Percentiles rank a stretch among this genome's conserved stretches.
Conservation (phyloP, 1,284 basidiomycete species). For the Cryptococcus hybrid region DNA sequence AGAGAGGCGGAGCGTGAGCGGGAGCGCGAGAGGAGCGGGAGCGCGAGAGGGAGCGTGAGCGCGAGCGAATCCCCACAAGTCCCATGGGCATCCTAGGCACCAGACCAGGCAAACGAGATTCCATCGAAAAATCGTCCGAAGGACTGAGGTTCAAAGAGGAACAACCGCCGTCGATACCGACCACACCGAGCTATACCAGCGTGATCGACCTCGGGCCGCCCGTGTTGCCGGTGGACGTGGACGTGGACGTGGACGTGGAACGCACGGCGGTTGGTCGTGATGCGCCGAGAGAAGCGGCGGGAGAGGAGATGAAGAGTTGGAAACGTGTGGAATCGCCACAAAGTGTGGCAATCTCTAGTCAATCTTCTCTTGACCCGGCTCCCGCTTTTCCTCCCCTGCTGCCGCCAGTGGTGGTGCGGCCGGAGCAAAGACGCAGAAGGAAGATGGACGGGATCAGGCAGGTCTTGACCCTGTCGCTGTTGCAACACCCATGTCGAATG, state of each 20-base stretch:
- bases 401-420: background rate
- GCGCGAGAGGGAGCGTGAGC: background rate
- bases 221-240: background rate
- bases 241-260: too few species aligned
- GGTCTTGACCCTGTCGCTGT: too few species aligned
- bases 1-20: slow-evolving; percentile 18
- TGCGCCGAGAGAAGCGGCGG: too few species aligned
- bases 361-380: background rate
- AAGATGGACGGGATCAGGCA: too few species aligned
- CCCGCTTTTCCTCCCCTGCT: background rate
- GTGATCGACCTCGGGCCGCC: slow-evolving; percentile 21
- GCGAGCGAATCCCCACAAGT: too few species aligned
- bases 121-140: too few species aligned
- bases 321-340: slow-evolving; percentile 7
- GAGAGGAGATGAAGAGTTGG: background rate
- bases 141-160: background rate
- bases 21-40: too few species aligned
- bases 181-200: slow-evolving; percentile 10
- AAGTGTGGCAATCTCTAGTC: background rate
- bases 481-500: too few species aligned
- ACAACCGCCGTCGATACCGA: slow-evolving; percentile 3
- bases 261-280: too few species aligned
- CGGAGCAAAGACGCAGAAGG: too few species aligned
- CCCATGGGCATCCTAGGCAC: too few species aligned
- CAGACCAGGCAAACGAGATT: too few species aligned